Percentiles rank a stretch among this genome's conserved stretches.
phyloP scores from a whole-genome alignment of 352 stramenopile genomes.

The Elongisporangium anandrum region DNA sequence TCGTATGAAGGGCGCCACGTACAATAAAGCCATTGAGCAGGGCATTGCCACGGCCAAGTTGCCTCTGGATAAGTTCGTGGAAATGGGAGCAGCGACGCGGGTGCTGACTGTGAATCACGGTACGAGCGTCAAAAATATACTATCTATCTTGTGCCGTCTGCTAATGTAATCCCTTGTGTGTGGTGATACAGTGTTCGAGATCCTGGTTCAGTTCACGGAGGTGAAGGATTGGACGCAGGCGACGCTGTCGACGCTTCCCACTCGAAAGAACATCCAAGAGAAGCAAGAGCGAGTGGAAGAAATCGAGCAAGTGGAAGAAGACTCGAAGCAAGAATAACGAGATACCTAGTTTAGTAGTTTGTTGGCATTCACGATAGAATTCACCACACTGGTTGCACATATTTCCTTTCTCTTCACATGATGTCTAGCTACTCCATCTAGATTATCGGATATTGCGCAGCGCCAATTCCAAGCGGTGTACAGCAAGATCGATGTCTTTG shows the following conservation, averaged over 20 bases:
- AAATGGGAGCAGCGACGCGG: slow-evolving; percentile 67
- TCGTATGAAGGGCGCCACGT: slow-evolving; percentile 91
- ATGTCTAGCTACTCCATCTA: background rate
- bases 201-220: slow-evolving; percentile 65
- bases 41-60: slow-evolving; percentile 91
- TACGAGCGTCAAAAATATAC: too few relatives aligned
- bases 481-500: slow-evolving; percentile 77
- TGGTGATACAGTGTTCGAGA: slow-evolving; percentile 62
- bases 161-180: background rate
- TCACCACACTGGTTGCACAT: background rate
- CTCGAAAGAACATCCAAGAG: slow-evolving; percentile 58
- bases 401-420: background rate
- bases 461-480: slow-evolving; percentile 74
- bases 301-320: slow-evolving; percentile 2
- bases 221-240: slow-evolving; percentile 74
- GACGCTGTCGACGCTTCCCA: slow-evolving; percentile 59
- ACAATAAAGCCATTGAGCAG: slow-evolving; percentile 88
- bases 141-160: too few relatives aligned
- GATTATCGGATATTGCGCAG: slow-evolving; percentile 60
- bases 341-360: background rate
- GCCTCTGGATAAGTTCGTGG: slow-evolving; percentile 82
- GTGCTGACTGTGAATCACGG: slow-evolving; percentile 89
- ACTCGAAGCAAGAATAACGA: background rate
- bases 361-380: background rate
- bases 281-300: slow-evolving; percentile 31